These are phyloP conservation scores for Podaxis rugospora DNA, from an alignment of 768 basidiomycete genomes.

Conservation along the genomic window DNA sequence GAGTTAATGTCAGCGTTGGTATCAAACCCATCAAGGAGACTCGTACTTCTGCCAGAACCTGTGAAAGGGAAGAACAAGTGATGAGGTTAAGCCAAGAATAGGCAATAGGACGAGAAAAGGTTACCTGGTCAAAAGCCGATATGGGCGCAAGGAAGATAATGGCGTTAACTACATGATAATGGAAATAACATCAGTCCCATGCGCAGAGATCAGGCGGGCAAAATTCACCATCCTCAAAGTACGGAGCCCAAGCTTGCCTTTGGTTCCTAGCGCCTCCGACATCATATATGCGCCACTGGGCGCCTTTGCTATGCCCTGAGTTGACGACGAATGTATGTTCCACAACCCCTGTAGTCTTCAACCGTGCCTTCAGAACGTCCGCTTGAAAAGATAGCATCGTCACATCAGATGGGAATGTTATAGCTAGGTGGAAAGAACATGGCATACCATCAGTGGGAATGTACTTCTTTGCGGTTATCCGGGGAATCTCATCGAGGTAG, in stretches of 20 bases:
- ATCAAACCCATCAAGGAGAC: slow-evolving; percentile 7
- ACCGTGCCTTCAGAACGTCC: slow-evolving; percentile 74
- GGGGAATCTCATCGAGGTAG: slow-evolving; percentile 75
- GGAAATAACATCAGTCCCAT: slow-evolving; percentile 4
- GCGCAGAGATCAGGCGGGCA: background rate
- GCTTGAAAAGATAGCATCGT: slow-evolving; percentile 30
- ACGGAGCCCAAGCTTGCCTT: slow-evolving; percentile 84
- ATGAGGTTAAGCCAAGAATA: slow-evolving; percentile 1
- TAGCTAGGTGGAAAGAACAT: slow-evolving; percentile 5
- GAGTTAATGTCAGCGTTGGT: slow-evolving; percentile 11
- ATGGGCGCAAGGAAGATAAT: slow-evolving; percentile 89
- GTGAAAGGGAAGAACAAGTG: slow-evolving; percentile 7
- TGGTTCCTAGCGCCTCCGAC: slow-evolving; percentile 81
- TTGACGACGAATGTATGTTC: slow-evolving; percentile 74
- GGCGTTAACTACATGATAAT: slow-evolving; percentile 58
- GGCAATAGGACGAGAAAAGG: background rate
- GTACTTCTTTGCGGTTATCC: slow-evolving; percentile 78
- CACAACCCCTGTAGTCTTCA: slow-evolving; percentile 80
- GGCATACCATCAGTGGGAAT: slow-evolving; percentile 69
- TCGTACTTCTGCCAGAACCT: slow-evolving; percentile 66
- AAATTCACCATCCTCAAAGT: slow-evolving; percentile 75
- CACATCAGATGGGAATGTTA: background rate
- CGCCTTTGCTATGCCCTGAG: slow-evolving; percentile 48
- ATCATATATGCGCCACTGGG: slow-evolving; percentile 82
- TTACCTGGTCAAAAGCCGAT: slow-evolving; percentile 76